Conservation (phyloP, 805 yeast species). For the Candida easanensis region DNA sequence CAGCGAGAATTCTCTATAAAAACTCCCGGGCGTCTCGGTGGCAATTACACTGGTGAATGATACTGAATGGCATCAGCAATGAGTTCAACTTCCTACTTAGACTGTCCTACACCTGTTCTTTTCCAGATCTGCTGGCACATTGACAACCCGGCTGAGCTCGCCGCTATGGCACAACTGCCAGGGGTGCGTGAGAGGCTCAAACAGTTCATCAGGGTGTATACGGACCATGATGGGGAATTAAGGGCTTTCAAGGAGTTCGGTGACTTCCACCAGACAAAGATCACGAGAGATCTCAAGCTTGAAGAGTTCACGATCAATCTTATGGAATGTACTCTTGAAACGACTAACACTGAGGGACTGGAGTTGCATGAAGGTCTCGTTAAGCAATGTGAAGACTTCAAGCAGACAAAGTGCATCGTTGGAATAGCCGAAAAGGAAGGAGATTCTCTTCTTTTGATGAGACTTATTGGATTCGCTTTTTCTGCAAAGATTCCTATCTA, state of each 20-base stretch:
- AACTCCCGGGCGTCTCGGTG: too few species aligned
- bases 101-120: constrained; percentile 2
- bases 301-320: constrained; percentile 1
- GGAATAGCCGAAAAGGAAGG: background rate
- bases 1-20: too few species aligned
- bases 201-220: background rate
- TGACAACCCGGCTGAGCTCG: background rate
- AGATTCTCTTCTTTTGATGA: background rate
- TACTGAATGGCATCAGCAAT: background rate
- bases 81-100: constrained; percentile 3
- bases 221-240: too few species aligned
- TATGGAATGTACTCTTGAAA: background rate
- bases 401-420: background rate
- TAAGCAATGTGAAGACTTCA: background rate
- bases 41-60: too few species aligned
- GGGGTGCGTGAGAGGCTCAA: background rate
- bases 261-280: background rate
- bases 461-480: too few species aligned
- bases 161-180: background rate
- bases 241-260: background rate
- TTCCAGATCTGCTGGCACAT: constrained; percentile 6
- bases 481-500: background rate
- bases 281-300: background rate
- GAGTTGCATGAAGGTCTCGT: background rate
- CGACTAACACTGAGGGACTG: background rate